phyloP scores from a whole-genome alignment of 129 eudicot genomes.

The Logfia minima region DNA sequence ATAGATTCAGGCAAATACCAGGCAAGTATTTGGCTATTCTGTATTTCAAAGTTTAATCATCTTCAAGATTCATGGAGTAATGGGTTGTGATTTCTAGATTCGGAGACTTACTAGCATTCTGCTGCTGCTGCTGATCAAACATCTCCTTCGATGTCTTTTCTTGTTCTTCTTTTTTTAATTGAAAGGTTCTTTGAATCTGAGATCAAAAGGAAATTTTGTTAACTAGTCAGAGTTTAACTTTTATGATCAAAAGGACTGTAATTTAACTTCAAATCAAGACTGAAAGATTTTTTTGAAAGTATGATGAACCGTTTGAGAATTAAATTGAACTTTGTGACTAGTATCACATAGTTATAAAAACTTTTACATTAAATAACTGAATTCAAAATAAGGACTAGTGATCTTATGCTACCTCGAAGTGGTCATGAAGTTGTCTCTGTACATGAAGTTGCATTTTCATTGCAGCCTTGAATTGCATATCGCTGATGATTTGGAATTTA shows the following conservation, averaged over 20 bases:
- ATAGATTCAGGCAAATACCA: conserved; percentile 65
- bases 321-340: not conserved
- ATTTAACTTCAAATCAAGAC: not conserved
- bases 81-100: conserved; percentile 30
- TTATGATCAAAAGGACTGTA: not conserved
- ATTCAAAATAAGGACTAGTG: too few species aligned
- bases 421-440: conserved; percentile 34
- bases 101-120: conserved; percentile 28
- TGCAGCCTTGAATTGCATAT: conserved; percentile 66
- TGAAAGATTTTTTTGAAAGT: not conserved
- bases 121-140: conserved; percentile 53
- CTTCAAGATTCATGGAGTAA: conserved; percentile 22
- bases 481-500: conserved; percentile 30
- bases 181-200: conserved; percentile 64
- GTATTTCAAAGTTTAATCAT: conserved; percentile 43
- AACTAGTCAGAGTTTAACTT: not conserved
- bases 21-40: conserved; percentile 79
- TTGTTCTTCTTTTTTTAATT: conserved; percentile 56
- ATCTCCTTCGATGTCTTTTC: conserved; percentile 52
- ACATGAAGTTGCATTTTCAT: conserved; percentile 61
- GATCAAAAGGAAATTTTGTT: not conserved
- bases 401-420: conserved; percentile 55
- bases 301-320: too few species aligned
- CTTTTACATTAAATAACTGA: too few species aligned
- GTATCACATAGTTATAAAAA: too few species aligned